phyloP scores from a whole-genome alignment of 768 basidiomycete genomes.

The Auricularia cornea region DNA sequence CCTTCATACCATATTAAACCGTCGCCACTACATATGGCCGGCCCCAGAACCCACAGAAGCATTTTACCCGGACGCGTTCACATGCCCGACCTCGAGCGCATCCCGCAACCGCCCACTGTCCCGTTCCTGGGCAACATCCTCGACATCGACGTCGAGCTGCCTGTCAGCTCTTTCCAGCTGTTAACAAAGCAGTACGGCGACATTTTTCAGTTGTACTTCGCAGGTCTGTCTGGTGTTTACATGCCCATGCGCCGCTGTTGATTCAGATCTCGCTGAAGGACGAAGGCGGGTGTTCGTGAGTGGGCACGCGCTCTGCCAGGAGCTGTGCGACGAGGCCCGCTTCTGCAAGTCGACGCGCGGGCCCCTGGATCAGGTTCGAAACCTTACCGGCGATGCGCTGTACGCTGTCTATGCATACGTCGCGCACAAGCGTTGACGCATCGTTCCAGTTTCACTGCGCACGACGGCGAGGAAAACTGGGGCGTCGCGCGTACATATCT shows the following conservation, averaged over 20 bases:
- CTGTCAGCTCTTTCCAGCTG: conserved; percentile 26
- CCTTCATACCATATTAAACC: too few relatives aligned
- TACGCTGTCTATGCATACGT: too few relatives aligned
- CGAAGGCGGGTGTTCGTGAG: conserved; percentile 22
- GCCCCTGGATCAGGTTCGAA: conserved; percentile 28
- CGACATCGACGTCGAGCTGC: conserved; percentile 21
- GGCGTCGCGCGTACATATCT: conserved; percentile 32
- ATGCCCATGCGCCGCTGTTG: background rate
- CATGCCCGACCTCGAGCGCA: too few relatives aligned
- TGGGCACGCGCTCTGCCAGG: conserved; percentile 32
- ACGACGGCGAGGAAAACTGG: conserved; percentile 39
- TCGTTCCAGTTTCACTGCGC: conserved; percentile 20
- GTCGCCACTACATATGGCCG: too few relatives aligned
- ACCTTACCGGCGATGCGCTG: conserved; percentile 29
- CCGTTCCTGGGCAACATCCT: conserved; percentile 34
- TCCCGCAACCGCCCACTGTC: conserved; percentile 34
- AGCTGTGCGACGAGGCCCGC: conserved; percentile 34
- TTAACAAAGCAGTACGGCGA: conserved; percentile 35
- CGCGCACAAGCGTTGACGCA: too few relatives aligned
- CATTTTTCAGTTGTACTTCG: conserved; percentile 31
- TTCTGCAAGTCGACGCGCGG: conserved; percentile 11
- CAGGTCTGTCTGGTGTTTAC: conserved; percentile 18
- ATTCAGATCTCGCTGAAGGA: conserved; percentile 13
- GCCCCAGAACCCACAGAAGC: too few relatives aligned
- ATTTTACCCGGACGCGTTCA: too few relatives aligned